Conservation (phyloP, 306 rosid species). For the Vigna reflexopilosa region DNA sequence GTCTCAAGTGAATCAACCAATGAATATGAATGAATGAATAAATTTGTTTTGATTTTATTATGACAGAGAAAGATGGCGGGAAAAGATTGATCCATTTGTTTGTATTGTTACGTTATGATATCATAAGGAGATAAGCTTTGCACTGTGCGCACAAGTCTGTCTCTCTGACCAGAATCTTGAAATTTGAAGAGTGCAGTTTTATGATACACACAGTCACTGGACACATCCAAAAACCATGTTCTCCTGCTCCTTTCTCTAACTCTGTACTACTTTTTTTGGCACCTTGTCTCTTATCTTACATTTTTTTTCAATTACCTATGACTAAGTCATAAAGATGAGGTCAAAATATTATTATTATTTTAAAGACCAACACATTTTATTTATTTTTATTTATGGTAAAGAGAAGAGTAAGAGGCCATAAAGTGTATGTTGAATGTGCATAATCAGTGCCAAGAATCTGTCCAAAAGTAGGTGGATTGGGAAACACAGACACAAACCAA, state of each 20-base stretch:
- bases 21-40: too few relatives aligned
- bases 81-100: background rate
- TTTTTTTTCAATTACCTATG: too few relatives aligned
- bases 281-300: background rate
- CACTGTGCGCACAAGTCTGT: background rate
- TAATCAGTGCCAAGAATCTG: slow-evolving; percentile 21
- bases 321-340: too few relatives aligned
- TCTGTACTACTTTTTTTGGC: background rate
- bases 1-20: too few relatives aligned
- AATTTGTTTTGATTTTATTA: too few relatives aligned
- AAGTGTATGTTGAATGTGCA: background rate
- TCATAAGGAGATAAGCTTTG: background rate
- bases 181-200: slow-evolving; percentile 37
- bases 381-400: background rate
- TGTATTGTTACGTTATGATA: background rate
- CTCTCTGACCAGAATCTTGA: slow-evolving; percentile 37
- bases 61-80: background rate
- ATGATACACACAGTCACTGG: slow-evolving; percentile 12
- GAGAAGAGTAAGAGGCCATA: background rate
- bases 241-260: background rate
- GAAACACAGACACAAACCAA: background rate
- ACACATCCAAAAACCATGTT: slow-evolving; percentile 39
- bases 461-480: background rate
- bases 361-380: too few relatives aligned
- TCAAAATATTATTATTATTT: too few relatives aligned